Conservation (phyloP, 495 filamentous ascomycete genomes). For the Penicillium longicatenatum region DNA sequence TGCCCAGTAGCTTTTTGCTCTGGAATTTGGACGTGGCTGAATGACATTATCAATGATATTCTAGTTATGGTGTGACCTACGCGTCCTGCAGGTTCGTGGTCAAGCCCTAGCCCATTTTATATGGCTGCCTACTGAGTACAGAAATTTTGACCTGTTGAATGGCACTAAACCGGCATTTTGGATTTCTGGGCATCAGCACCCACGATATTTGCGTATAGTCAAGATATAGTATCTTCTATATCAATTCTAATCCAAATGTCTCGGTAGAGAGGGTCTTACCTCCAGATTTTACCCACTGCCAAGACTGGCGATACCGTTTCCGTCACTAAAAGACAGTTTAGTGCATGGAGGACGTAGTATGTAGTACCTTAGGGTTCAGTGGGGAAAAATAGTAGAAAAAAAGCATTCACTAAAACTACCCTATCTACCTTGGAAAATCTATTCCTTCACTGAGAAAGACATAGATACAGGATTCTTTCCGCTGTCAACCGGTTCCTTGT, state of each 20-base stretch:
- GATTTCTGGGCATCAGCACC: too few species aligned
- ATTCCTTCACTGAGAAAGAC: neutral
- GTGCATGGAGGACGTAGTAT: neutral
- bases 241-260: neutral
- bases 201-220: too few species aligned
- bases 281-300: neutral
- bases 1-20: neutral
- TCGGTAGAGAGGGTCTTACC: neutral
- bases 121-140: conserved; percentile 1
- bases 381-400: neutral
- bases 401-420: neutral
- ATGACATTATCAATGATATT: neutral
- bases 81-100: conserved; percentile 25
- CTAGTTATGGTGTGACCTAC: conserved; percentile 8
- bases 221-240: neutral
- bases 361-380: neutral
- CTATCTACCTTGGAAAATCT: neutral
- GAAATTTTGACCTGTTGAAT: neutral
- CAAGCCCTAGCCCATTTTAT: neutral
- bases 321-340: neutral
- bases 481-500: conserved; percentile 5
- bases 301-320: neutral
- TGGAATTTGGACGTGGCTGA: neutral
- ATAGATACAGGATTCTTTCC: neutral
- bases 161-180: neutral